phyloP scores from a whole-genome alignment of 2,329 filamentous ascomycete genomes.

The Ascochyta rabiei region DNA sequence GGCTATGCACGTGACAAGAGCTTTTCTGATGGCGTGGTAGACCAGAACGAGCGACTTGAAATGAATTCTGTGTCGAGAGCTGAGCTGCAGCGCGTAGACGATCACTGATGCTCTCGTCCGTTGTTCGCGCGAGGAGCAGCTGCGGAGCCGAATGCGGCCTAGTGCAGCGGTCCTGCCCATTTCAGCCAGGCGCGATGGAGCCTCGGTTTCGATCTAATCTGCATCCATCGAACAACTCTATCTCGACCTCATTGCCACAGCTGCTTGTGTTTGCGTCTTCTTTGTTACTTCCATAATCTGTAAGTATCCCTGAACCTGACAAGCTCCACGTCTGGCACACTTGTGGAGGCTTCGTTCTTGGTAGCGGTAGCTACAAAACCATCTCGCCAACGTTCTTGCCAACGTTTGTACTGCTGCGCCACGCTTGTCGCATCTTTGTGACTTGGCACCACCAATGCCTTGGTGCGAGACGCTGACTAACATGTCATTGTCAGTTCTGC shows the following conservation, averaged over 20 bases:
- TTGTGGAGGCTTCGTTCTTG: not conserved
- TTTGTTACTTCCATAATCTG: not conserved
- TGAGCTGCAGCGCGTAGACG: not conserved
- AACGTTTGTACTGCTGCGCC: slow-evolving; percentile 21
- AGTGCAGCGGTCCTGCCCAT: not conserved
- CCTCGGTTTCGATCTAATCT: slow-evolving; percentile 10
- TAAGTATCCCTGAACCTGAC: not conserved
- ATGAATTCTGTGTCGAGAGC: not conserved
- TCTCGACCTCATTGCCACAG: slow-evolving; percentile 8
- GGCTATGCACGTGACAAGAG: not conserved
- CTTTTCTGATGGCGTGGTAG: not conserved
- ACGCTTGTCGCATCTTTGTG: slow-evolving; percentile 21
- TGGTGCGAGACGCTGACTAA: slow-evolving; percentile 13
- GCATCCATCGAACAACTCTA: slow-evolving; percentile 12
- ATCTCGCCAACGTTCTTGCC: slow-evolving; percentile 6
- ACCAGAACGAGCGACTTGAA: not conserved
- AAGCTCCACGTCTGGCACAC: not conserved
- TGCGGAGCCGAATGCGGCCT: not conserved
- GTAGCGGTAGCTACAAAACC: not conserved
- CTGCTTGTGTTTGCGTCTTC: not conserved
- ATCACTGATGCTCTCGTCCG: slow-evolving; percentile 4
- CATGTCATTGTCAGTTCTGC: slow-evolving; percentile 5
- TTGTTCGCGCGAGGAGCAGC: slow-evolving; percentile 12
- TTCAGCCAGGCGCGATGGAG: slow-evolving; percentile 10
- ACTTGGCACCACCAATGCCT: slow-evolving; percentile 9